These are phyloP conservation scores for Carnegiea gigantea DNA, from an alignment of 179 eudicot species.

Conservation along the genomic window DNA sequence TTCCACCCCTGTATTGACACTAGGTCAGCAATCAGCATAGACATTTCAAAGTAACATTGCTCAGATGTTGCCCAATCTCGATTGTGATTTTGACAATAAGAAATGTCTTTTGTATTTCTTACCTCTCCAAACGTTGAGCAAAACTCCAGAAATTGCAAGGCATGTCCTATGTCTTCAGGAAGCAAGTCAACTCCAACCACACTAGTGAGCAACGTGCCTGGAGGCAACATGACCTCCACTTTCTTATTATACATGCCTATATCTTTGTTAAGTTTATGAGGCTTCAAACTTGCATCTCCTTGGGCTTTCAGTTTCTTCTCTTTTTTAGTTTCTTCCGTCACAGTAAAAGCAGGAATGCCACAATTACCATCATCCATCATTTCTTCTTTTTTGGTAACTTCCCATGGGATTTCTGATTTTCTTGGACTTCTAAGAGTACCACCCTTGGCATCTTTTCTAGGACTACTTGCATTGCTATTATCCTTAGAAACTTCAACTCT, in stretches of 20 bases:
- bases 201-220: slow-evolving; percentile 41
- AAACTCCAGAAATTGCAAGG: slow-evolving; percentile 64
- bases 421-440: slow-evolving; percentile 25
- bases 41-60: background rate
- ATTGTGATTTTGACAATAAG: no score
- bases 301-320: slow-evolving; percentile 21
- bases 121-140: slow-evolving; percentile 68
- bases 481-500: slow-evolving; percentile 14
- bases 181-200: slow-evolving; percentile 48
- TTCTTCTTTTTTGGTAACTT: slow-evolving; percentile 23
- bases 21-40: background rate
- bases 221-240: slow-evolving; percentile 40
- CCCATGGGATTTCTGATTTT: slow-evolving; percentile 21
- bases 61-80: background rate
- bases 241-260: background rate
- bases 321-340: slow-evolving; percentile 20
- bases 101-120: background rate
- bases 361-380: slow-evolving; percentile 12
- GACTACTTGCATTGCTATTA: slow-evolving; percentile 21
- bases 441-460: slow-evolving; percentile 17
- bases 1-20: background rate
- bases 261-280: slow-evolving; percentile 14
- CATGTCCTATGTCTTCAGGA: slow-evolving; percentile 53
- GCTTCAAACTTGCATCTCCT: slow-evolving; percentile 24
- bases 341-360: slow-evolving; percentile 1